Evolutionary conservation across 139 green algal species (phyloP).

Genomic region (Chlorella sp.): DNA sequence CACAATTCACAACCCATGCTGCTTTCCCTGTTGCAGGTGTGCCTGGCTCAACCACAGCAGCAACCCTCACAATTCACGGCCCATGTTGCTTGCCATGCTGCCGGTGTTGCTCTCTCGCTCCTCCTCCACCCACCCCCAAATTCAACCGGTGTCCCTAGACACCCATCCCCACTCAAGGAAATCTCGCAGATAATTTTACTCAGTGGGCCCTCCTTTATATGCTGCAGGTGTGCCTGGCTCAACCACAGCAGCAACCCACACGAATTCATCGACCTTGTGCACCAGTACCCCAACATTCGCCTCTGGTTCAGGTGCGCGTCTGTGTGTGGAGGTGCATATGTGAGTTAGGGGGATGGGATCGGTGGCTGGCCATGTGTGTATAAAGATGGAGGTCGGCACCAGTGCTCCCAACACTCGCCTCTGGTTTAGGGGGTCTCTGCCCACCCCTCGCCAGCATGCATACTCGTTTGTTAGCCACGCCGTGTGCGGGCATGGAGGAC

Average conservation of each 20-base stretch:
- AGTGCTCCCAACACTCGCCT: neutral
- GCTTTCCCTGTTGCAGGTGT: neutral
- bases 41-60: constrained; percentile 3
- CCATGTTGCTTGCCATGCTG: too few relatives aligned
- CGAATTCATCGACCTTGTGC: constrained; percentile 74
- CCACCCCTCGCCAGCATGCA: too few relatives aligned
- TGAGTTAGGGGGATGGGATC: neutral
- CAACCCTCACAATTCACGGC: neutral
- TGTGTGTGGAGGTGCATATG: neutral
- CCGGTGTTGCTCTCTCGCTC: too few relatives aligned
- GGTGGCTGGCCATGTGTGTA: neutral
- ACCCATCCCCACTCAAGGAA: too few relatives aligned
- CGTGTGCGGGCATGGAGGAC: neutral
- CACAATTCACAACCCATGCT: neutral
- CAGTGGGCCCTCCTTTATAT: too few relatives aligned
- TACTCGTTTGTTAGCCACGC: too few relatives aligned
- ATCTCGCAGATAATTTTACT: too few relatives aligned
- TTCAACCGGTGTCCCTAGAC: too few relatives aligned
- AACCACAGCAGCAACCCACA: constrained; percentile 62
- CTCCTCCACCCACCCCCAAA: neutral
- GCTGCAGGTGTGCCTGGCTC: constrained; percentile 55
- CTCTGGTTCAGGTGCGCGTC: constrained; percentile 68
- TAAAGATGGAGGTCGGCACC: neutral
- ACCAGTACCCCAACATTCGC: constrained; percentile 66
- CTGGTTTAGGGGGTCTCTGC: neutral